phyloP scores from a whole-genome alignment of 176 grass and related monocot species.

The Canna indica region DNA sequence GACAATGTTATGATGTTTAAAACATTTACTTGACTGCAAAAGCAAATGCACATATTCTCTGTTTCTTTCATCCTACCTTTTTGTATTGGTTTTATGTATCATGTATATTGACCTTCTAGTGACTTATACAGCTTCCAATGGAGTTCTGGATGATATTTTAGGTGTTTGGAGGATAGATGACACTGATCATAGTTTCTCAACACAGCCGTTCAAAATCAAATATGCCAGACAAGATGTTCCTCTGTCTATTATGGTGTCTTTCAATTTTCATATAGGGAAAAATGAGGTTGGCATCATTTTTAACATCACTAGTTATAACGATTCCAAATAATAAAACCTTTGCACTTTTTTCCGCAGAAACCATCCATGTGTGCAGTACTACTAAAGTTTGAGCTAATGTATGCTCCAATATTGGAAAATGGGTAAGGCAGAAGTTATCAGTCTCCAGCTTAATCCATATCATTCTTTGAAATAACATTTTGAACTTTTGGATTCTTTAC shows the following conservation, averaged over 20 bases:
- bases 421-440: constrained; percentile 32
- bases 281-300: constrained; percentile 46
- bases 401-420: constrained; percentile 42
- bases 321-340: background rate
- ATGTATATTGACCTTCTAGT: constrained; percentile 78
- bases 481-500: constrained; percentile 18
- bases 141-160: constrained; percentile 42
- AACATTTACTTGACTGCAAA: background rate
- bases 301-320: constrained; percentile 5
- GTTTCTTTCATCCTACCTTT: background rate
- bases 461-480: background rate
- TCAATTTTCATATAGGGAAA: constrained; percentile 60
- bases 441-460: background rate
- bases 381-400: constrained; percentile 86
- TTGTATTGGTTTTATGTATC: constrained; percentile 11
- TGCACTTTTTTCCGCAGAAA: constrained; percentile 37
- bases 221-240: constrained; percentile 89
- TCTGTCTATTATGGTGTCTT: constrained; percentile 82
- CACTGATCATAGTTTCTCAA: constrained; percentile 75
- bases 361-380: constrained; percentile 62
- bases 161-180: constrained; percentile 82
- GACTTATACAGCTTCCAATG: constrained; percentile 72
- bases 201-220: constrained; percentile 76
- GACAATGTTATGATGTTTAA: background rate
- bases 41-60: background rate